Base-by-base conservation (phyloP, 306 rosid genomes). In the Vigna reflexopilosa region DNA sequence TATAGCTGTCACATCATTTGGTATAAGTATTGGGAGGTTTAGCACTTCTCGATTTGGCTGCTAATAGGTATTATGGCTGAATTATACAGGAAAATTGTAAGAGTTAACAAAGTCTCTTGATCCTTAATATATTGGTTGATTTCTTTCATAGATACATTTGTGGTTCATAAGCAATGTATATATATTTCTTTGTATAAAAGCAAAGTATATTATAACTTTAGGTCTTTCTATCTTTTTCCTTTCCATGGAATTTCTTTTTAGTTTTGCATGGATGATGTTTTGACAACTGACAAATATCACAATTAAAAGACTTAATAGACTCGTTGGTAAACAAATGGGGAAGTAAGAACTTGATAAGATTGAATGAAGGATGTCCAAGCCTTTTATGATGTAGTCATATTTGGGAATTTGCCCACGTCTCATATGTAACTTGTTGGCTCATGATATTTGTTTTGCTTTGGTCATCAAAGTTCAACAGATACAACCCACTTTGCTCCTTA, bases 41-140 rank as follows among this genome's bases (percentile, higher is more conserved):
- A 17, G 65, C 42, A 40, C 17, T 65, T 14, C 70, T 64, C 1
- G 2, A 34, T 70, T 64, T 65, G 42, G 19, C 52, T 54, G 28
- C 15, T 73, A 7, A 49, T 56, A 44, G 68, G 38, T 68, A 44
- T 45, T 9, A 47, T 58, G 51, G 47, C 42, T 69, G n/a, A 50
- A 24, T 63, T 57, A 20, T 52, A 14, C 3, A 73, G 28, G 47
- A 44, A 68, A 45, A 34, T 9, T 54, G 6, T 17, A 44, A 36
- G 64, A 13, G 14, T 54, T 42, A 44, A n/a, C 24, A 1, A 32
- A 5, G 55, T 67, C 30, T 67, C 30, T 42, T 67, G 57, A 19
- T 32, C 73, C 80, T 20, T 36, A 55, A 28, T 59, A 28, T 13
- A n/a, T 17, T 36, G 15, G n/a, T 58, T 59, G 55, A 14, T 59